Evolutionary conservation across 2,329 filamentous ascomycete genomes (phyloP), one percentile per base, ranked within the genome.

Genomic region (Diaporthe australafricana): DNA sequence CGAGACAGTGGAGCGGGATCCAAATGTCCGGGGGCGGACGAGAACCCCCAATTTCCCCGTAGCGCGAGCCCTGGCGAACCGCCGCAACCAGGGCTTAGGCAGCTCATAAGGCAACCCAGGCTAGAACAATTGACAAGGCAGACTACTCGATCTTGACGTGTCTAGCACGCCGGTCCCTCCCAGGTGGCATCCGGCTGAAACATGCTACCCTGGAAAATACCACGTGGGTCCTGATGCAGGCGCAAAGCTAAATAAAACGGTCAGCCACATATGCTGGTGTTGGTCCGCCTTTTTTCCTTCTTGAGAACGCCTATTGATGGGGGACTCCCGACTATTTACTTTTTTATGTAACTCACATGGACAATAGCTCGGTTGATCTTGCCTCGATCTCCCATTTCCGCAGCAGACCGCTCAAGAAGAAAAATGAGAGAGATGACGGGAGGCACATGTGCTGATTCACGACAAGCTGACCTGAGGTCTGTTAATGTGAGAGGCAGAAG

Each of bases 121-220:
- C 45, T 27, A 65, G 30, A 6, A 17, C 30, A 20, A 25, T n/a
- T 27, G 32, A 12, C n/a, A 25, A 25, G 45, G n/a, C n/a, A 65
- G n/a, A 48, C 47, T 25, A 22, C n/a, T 38, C 45, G 42, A 65
- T 42, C 48, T 38, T 35, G 30, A 50, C n/a, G 38, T 14, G 9
- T 50, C 35, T 65, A 45, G 60, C 42, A 48, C 30, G 25, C 38
- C 60, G 27, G 60, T 25, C 50, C 42, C 60, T 65, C n/a, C 60
- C 60, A 65, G 60, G 22, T 30, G 60, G 45, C 60, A 65, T 65
- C 45, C 60, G 60, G 45, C 42, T 50, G 60, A 65, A 65, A 65
- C 60, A 65, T 6, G 22, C n/a, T 6, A 35, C n/a, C n/a, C 22
- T 38, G 30, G 30, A 20, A 20, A 22, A 65, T 20, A n/a, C 60